These are phyloP conservation scores for Suillus ampliporus DNA, from an alignment of 768 basidiomycete genomes.

Conservation along the genomic window DNA sequence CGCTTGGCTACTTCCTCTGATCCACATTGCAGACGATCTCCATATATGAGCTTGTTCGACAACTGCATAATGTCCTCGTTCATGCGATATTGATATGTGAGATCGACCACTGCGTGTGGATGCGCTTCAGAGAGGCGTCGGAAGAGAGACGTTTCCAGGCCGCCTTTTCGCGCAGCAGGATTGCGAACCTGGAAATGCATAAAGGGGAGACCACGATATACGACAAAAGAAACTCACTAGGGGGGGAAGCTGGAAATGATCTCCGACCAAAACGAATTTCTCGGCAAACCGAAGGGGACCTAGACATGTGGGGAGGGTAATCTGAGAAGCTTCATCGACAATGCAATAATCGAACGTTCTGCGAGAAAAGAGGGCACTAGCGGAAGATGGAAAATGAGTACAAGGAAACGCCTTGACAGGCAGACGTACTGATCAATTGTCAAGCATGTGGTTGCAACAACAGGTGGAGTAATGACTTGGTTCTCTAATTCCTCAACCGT, in stretches of 20 bases:
- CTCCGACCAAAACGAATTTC: conserved; percentile 93
- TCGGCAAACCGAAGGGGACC: conserved; percentile 92
- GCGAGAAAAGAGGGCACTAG: conserved; percentile 81
- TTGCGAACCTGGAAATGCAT: conserved; percentile 72
- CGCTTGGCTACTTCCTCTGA: conserved; percentile 69
- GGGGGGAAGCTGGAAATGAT: conserved; percentile 97
- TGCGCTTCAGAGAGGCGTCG: conserved; percentile 87
- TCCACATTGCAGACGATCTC: conserved; percentile 78
- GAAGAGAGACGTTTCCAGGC: conserved; percentile 91
- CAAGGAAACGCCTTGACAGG: conserved; percentile 10
- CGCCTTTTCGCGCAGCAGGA: conserved; percentile 76
- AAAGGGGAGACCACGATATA: not conserved
- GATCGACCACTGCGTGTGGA: conserved; percentile 82
- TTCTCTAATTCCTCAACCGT: conserved; percentile 85
- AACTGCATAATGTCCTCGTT: conserved; percentile 94
- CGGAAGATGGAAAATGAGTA: conserved; percentile 3
- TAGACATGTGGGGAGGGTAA: conserved; percentile 93
- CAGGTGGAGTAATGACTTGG: conserved; percentile 84
- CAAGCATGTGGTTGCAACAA: conserved; percentile 95
- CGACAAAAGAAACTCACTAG: conserved; percentile 56
- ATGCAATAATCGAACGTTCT: conserved; percentile 96
- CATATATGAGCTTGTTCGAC: conserved; percentile 87
- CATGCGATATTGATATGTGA: conserved; percentile 94
- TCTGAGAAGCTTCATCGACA: conserved; percentile 97
- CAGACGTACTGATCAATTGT: conserved; percentile 88